Evolutionary conservation across 495 filamentous ascomycete species (phyloP).

Genomic region (Recurvomyces mirabilis): DNA sequence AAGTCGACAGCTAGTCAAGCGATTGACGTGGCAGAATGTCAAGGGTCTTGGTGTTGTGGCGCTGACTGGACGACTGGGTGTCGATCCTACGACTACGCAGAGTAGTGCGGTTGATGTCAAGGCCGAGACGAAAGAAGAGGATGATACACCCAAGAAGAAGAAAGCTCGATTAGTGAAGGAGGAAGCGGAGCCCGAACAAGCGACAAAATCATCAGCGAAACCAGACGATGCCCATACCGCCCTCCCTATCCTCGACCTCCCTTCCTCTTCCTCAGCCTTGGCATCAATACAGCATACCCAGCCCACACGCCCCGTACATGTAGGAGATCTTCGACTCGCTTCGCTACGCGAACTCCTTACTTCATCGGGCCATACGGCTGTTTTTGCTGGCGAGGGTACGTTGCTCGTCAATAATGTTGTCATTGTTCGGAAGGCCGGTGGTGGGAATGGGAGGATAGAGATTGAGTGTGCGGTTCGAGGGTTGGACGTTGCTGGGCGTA

Average conservation of each 20-base stretch:
- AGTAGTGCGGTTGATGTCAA: constrained; percentile 25
- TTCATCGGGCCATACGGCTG: constrained; percentile 69
- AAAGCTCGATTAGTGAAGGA: not conserved
- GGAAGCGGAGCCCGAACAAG: constrained; percentile 6
- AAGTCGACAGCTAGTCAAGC: constrained; percentile 65
- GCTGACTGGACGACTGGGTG: constrained; percentile 54
- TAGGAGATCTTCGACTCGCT: constrained; percentile 82
- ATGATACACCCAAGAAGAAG: constrained; percentile 14
- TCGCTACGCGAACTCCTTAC: constrained; percentile 79
- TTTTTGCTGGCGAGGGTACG: constrained; percentile 89
- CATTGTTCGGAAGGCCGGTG: constrained; percentile 76
- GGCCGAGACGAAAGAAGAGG: constrained; percentile 27
- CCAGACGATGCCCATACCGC: constrained; percentile 21
- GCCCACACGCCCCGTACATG: constrained; percentile 79
- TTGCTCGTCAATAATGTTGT: constrained; percentile 79
- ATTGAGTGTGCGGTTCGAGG: constrained; percentile 58
- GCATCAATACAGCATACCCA: constrained; percentile 41
- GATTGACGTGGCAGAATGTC: constrained; percentile 90
- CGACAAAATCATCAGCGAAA: too few species aligned
- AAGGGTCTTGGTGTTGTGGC: constrained; percentile 77
- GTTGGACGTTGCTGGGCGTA: too few species aligned
- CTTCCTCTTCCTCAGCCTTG: constrained; percentile 64
- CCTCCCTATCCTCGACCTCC: constrained; percentile 59
- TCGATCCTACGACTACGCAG: too few species aligned
- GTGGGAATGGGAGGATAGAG: constrained; percentile 61